Evolutionary conservation across 2,329 filamentous ascomycete genomes (phyloP).

Genomic region (Alternaria triticimaculans): DNA sequence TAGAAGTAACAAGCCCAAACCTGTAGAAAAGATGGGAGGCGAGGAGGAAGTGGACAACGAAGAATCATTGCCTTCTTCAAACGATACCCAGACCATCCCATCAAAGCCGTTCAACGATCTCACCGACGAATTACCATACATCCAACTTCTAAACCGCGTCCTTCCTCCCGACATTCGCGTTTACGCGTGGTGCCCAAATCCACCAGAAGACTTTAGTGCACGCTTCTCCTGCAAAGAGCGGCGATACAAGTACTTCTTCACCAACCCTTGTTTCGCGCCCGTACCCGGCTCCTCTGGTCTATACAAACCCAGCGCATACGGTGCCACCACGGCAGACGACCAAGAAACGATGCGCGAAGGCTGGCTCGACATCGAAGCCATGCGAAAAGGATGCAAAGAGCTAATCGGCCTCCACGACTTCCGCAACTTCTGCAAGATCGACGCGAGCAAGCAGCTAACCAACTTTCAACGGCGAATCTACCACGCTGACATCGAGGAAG

Average conservation of each 20-base stretch:
- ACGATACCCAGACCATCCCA: slow-evolving; percentile 24
- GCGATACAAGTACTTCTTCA: slow-evolving; percentile 97
- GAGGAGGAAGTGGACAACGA: not conserved
- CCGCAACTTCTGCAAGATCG: slow-evolving; percentile 95
- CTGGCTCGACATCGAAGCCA: slow-evolving; percentile 86
- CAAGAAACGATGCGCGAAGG: slow-evolving; percentile 55
- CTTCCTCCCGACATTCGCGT: slow-evolving; percentile 89
- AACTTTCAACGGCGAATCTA: slow-evolving; percentile 83
- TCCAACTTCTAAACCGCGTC: slow-evolving; percentile 81
- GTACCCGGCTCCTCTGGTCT: slow-evolving; percentile 63
- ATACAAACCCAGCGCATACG: slow-evolving; percentile 34
- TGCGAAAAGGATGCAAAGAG: slow-evolving; percentile 79
- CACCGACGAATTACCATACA: slow-evolving; percentile 83
- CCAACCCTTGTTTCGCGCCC: slow-evolving; percentile 84
- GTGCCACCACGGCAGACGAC: not conserved
- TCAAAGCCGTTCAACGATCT: slow-evolving; percentile 67
- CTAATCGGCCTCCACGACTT: slow-evolving; percentile 91
- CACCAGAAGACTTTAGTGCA: slow-evolving; percentile 81
- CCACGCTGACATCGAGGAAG: slow-evolving; percentile 73
- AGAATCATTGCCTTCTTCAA: not conserved
- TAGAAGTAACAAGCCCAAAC: slow-evolving; percentile 73
- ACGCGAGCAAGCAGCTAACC: slow-evolving; percentile 85
- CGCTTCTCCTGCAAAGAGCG: slow-evolving; percentile 92
- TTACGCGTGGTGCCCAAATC: slow-evolving; percentile 89
- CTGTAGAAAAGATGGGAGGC: slow-evolving; percentile 10